Evolutionary conservation across 192 early-diverging fungal species (phyloP).

Genomic region (Dimargaris xerosporica): DNA sequence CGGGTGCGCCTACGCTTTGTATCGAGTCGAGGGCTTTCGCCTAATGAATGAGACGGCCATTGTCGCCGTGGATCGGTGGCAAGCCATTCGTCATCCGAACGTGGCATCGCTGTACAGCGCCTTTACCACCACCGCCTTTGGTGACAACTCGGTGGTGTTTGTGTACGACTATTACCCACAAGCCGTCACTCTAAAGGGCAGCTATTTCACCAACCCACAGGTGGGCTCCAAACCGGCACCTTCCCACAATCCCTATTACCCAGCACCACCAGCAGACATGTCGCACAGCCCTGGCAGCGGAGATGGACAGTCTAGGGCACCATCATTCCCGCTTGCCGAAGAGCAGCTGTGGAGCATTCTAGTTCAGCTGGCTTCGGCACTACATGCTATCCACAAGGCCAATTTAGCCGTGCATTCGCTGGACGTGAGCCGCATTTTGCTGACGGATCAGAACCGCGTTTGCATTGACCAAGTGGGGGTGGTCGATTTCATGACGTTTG

Average conservation of each 20-base stretch:
- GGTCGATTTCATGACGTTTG: constrained; percentile 18
- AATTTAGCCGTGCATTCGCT: constrained; percentile 68
- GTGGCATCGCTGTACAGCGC: constrained; percentile 82
- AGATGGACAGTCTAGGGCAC: no score
- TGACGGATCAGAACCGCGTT: constrained; percentile 71
- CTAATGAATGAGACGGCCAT: constrained; percentile 69
- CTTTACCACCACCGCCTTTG: constrained; percentile 92
- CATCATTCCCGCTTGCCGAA: constrained; percentile 31
- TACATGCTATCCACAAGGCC: constrained; percentile 69
- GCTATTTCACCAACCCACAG: constrained; percentile 12
- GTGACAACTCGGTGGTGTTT: constrained; percentile 90
- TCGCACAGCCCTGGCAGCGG: no score
- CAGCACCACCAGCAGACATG: no score
- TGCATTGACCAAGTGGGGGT: constrained; percentile 22
- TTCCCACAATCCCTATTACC: no score
- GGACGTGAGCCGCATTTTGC: constrained; percentile 65
- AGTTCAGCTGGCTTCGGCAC: constrained; percentile 55
- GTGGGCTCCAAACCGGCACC: no score
- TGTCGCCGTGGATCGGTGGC: constrained; percentile 72
- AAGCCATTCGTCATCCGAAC: constrained; percentile 60
- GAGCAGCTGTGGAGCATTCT: constrained; percentile 66
- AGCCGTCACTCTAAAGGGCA: constrained; percentile 18
- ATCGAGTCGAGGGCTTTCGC: constrained; percentile 66
- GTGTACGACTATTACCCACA: constrained; percentile 88
- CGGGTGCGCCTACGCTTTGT: constrained; percentile 68